These are phyloP conservation scores for Naumovozyma dairenensis DNA, from an alignment of 805 yeast species.

Conservation along the genomic window DNA sequence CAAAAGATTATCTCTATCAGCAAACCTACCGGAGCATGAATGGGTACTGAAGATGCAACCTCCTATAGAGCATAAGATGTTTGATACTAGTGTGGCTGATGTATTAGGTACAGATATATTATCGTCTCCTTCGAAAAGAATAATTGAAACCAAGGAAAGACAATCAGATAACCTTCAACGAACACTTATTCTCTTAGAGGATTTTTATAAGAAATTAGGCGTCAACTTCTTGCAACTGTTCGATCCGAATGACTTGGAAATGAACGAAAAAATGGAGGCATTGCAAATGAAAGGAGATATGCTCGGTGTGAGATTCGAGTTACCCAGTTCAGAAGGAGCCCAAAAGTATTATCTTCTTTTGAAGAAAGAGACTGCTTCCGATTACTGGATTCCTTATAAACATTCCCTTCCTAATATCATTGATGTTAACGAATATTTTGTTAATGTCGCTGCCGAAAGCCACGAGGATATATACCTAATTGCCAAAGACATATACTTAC, in stretches of 20 bases:
- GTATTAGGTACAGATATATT: conserved; percentile 17
- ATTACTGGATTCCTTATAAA: too few species aligned
- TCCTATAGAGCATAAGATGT: conserved; percentile 18
- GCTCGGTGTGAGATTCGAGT: too few species aligned
- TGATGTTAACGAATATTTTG: too few species aligned
- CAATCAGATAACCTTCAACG: background rate
- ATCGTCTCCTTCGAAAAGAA: conserved; percentile 25
- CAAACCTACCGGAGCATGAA: conserved; percentile 13
- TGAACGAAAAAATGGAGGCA: too few species aligned
- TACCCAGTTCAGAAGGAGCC: too few species aligned
- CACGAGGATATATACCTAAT: too few species aligned
- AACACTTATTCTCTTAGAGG: conserved; percentile 24
- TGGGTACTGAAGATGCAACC: conserved; percentile 15
- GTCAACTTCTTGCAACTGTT: conserved; percentile 32
- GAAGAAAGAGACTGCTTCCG: too few species aligned
- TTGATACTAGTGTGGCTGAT: conserved; percentile 18
- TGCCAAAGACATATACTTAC: too few species aligned
- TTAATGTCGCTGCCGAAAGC: too few species aligned
- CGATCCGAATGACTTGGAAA: conserved; percentile 26
- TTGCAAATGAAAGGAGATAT: too few species aligned
- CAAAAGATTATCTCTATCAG: background rate
- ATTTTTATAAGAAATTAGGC: conserved; percentile 32
- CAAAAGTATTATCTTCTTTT: too few species aligned
- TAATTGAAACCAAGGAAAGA: conserved; percentile 1
- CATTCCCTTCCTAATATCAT: too few species aligned